A percentile compares a stretch with the other conserved stretches of the same genome.
Conservation (phyloP, 805 yeast genomes). For the Candida piceae region DNA sequence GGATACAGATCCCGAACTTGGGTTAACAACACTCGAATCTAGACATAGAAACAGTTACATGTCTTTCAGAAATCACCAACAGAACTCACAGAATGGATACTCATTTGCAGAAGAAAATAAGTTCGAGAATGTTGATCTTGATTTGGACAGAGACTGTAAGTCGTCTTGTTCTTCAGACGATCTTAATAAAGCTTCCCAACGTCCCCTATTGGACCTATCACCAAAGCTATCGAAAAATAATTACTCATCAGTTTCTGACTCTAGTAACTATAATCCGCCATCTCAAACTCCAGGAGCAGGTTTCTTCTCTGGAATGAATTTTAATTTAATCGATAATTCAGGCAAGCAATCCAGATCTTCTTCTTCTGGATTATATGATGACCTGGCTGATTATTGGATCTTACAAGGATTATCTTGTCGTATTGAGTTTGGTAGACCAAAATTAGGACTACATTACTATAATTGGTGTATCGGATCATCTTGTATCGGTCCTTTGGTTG, state of each 20-base stretch:
- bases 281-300: constrained; percentile 11
- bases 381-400: constrained; percentile 30
- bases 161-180: too few relatives aligned
- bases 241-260: not conserved
- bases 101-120: constrained; percentile 44
- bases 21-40: constrained; percentile 6
- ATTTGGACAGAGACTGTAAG: constrained; percentile 27
- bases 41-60: constrained; percentile 20
- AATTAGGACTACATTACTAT: constrained; percentile 46
- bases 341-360: constrained; percentile 4
- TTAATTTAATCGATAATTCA: not conserved
- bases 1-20: constrained; percentile 10
- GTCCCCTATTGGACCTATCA: too few relatives aligned
- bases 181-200: too few relatives aligned
- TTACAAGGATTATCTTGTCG: constrained; percentile 27
- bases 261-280: not conserved
- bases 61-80: constrained; percentile 21
- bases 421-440: constrained; percentile 47
- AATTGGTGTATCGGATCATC: constrained; percentile 51
- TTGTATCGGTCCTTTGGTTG: constrained; percentile 32
- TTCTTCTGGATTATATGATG: constrained; percentile 29
- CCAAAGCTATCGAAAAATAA: not conserved
- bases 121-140: constrained; percentile 51
- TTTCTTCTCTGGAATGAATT: constrained; percentile 4
- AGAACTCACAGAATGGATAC: constrained; percentile 11